These are phyloP conservation scores for Brassica rapa DNA, from an alignment of 345 rosid genomes.

Conservation along the genomic window DNA sequence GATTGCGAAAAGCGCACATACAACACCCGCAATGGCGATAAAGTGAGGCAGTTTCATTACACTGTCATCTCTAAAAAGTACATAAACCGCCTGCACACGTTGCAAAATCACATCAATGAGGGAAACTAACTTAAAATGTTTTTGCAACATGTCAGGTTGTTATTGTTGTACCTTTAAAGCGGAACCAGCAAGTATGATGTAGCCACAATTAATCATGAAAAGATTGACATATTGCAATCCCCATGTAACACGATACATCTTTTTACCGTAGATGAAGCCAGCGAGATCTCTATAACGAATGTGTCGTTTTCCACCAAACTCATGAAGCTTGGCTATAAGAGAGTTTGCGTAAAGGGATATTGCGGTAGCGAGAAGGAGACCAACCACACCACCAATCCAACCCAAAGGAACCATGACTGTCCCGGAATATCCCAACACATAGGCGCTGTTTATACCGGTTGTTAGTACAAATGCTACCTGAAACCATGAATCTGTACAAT, in stretches of 20 bases:
- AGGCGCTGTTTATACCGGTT: conserved; percentile 6
- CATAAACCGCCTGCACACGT: conserved; percentile 50
- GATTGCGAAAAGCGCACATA: conserved; percentile 34
- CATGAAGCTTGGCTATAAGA: neutral
- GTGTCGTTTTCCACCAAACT: conserved; percentile 1
- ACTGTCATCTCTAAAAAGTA: conserved; percentile 53
- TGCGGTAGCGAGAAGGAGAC: neutral
- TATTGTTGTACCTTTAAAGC: conserved; percentile 40
- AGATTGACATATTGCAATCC: conserved; percentile 56
- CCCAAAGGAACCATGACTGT: conserved; percentile 2
- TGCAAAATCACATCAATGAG: neutral
- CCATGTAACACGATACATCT: conserved; percentile 45
- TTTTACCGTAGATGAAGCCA: conserved; percentile 1
- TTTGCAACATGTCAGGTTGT: neutral
- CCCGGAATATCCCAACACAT: neutral
- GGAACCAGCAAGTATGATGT: conserved; percentile 55
- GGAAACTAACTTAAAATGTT: neutral
- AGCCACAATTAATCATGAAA: conserved; percentile 60
- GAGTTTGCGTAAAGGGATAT: conserved; percentile 1
- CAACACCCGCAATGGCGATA: conserved; percentile 55
- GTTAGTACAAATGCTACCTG: conserved; percentile 1
- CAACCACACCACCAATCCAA: neutral
- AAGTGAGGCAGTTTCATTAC: conserved; percentile 54
- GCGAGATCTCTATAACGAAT: conserved; percentile 1
- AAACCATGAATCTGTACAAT: conserved; percentile 32